Evolutionary conservation across 306 rosid species (phyloP), one percentile per base, ranked within the genome.

Genomic region (Senna tora): DNA sequence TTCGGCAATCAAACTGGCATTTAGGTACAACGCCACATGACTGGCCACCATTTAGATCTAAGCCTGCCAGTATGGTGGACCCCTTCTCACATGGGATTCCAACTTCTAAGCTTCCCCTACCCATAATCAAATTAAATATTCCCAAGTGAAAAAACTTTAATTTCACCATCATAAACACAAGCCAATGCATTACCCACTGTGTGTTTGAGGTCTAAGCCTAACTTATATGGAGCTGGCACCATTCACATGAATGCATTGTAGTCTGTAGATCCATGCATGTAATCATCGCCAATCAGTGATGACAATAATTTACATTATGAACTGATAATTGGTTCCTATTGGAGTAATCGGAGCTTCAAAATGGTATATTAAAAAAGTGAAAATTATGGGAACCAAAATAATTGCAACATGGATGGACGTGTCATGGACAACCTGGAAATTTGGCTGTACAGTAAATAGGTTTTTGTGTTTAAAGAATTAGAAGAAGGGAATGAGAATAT

Each of bases 1-100:
- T 75, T 85, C 34, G 54, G 53, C 83, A 79, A 74, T 74, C 72
- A 61, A 74, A 77, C 75, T 38, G 33, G 43, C 65, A 45, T 75
- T 81, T 84, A 81, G 92, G 96, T 87, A 45, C 79, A 75, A 73
- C 75, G 76, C 80, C 88, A 83, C 68, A 79, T 65, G 86, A 85
- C 84, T 63, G 56, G 33, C 89, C 79, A 83, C 87, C 81, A 74
- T 74, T 76, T 20, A 62, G 70, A 80, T 76, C 69, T 71, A 43
- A 36, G 43, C 55, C 11, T 2, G 64, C 12, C 59, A 53, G 39
- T 32, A 50, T 13, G 84, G 87, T 85, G 92, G 90, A 83, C 78
- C 90, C 92, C 75, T 11, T 47, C 53, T 81, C 92, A 85, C 88
- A 79, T 89, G 96, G 80, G 64, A 63, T 17, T 41, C 49, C 2